Percentiles rank a stretch among this genome's conserved stretches.
These are phyloP conservation scores for Hypoxylon sp. DNA, from an alignment of 2,329 filamentous ascomycete genomes.

Conservation along the genomic window DNA sequence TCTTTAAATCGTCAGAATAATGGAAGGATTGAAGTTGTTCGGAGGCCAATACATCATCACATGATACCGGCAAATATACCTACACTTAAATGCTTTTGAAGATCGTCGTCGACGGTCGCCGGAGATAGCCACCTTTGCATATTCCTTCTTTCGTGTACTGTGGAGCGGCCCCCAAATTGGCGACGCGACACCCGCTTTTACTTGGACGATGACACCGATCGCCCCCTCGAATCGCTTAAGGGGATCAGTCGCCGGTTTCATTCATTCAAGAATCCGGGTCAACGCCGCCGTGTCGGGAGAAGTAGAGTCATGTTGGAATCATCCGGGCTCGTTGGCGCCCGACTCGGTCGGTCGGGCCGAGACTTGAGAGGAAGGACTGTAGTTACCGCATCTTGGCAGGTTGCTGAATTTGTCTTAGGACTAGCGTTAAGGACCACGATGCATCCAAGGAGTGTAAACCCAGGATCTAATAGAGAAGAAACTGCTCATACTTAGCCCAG, in stretches of 20 bases:
- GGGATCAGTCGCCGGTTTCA: slow-evolving; percentile 31
- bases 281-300: slow-evolving; percentile 32
- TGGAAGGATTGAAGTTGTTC: slow-evolving; percentile 22
- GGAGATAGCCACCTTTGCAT: slow-evolving; percentile 38
- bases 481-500: no score
- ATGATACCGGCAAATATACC: slow-evolving; percentile 25
- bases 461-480: background rate
- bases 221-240: slow-evolving; percentile 34
- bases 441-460: background rate
- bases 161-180: slow-evolving; percentile 38
- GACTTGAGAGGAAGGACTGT: slow-evolving; percentile 25
- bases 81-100: slow-evolving; percentile 29
- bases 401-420: slow-evolving; percentile 4
- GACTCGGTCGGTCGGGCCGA: slow-evolving; percentile 25
- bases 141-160: slow-evolving; percentile 35
- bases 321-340: slow-evolving; percentile 30
- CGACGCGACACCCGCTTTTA: slow-evolving; percentile 37
- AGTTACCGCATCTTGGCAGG: slow-evolving; percentile 35
- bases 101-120: slow-evolving; percentile 34
- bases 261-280: slow-evolving; percentile 29
- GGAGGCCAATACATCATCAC: slow-evolving; percentile 20
- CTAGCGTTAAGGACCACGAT: slow-evolving; percentile 6
- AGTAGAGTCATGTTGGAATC: slow-evolving; percentile 34
- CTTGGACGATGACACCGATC: slow-evolving; percentile 37
- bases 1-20: background rate